phyloP scores from a whole-genome alignment of 192 early-diverging fungal genomes.

The Coemansia sp. region DNA sequence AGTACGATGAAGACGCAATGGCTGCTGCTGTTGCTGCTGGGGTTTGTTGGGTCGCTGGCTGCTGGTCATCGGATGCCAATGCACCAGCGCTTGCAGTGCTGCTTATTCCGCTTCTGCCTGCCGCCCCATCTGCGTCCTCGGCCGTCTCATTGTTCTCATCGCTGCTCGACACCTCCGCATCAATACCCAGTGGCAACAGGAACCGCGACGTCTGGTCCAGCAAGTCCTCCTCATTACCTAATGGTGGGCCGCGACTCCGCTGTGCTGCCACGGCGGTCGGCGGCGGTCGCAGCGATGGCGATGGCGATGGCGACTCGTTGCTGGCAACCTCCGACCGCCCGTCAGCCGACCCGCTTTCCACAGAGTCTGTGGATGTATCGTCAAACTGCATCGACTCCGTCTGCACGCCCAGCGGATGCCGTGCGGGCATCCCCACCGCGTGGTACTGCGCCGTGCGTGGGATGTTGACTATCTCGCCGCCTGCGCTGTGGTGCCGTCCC shows the following conservation, averaged over 20 bases:
- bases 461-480: constrained; percentile 37
- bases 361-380: constrained; percentile 32
- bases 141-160: constrained; percentile 1
- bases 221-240: background rate
- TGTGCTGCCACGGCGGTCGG: constrained; percentile 7
- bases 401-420: constrained; percentile 51
- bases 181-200: constrained; percentile 22
- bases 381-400: constrained; percentile 37
- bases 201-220: constrained; percentile 9
- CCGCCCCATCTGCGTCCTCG: background rate
- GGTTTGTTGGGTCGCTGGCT: background rate
- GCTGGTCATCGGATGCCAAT: constrained; percentile 6
- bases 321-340: background rate
- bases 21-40: constrained; percentile 5
- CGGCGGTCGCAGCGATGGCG: too few relatives aligned
- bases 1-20: background rate
- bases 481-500: constrained; percentile 8
- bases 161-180: constrained; percentile 5
- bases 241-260: background rate
- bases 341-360: constrained; percentile 17
- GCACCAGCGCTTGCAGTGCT: background rate
- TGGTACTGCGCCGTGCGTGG: constrained; percentile 51
- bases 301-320: background rate
- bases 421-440: constrained; percentile 47
- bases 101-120: constrained; percentile 1